Evolutionary conservation across 176 grass and related monocot genomes (phyloP), one percentile per base, ranked within the genome.

Genomic region (Musa beccarii): DNA sequence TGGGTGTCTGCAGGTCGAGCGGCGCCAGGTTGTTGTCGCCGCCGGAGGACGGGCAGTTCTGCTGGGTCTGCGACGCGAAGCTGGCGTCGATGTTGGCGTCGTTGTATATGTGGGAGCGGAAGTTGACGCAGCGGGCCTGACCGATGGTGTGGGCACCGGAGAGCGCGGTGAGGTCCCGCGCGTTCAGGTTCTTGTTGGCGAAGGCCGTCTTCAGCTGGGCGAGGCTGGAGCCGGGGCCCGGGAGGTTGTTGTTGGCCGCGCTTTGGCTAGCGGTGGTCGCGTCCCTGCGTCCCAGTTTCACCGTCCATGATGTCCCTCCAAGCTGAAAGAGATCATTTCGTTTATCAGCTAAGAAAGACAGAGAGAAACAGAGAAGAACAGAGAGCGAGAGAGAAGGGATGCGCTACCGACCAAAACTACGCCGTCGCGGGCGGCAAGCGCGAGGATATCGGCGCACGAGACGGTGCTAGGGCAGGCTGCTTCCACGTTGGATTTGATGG

Each of bases 401-500:
- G 34, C 34, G 34, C 34, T 43, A 0, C 34, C 0, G 4, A 43
- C 61, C 10, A 43, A 43, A 43, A 94, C 91, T 75, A 43, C 34
- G 34, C 34, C 34, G 34, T 43, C 34, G 34, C 34, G 34, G 34
- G 34, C 34, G 34, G 34, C 34, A 43, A 43, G 34, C 6, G 34
- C 34, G 34, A 43, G 3, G 34, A 43, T 43, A 43, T 43, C 34
- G 34, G 34, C 34, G 34, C 34, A 43, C 34, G 34, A 43, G 34
- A 43, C 34, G 34, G 81, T 90, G 67, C 51, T 77, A 16, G 70
- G 87, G 86, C 92, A 96, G 23, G 86, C 22, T 0, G 89, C 59
- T 67, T 96, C 92, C 1, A 96, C 89, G 67, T 79, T 62, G 21
- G 75, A 72, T 71, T 96, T 96, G 82, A 96, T 89, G 75, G 86